These are phyloP conservation scores for Immersiporthe knoxdaviesiana DNA, from an alignment of 2,329 filamentous ascomycete species.

Conservation along the genomic window DNA sequence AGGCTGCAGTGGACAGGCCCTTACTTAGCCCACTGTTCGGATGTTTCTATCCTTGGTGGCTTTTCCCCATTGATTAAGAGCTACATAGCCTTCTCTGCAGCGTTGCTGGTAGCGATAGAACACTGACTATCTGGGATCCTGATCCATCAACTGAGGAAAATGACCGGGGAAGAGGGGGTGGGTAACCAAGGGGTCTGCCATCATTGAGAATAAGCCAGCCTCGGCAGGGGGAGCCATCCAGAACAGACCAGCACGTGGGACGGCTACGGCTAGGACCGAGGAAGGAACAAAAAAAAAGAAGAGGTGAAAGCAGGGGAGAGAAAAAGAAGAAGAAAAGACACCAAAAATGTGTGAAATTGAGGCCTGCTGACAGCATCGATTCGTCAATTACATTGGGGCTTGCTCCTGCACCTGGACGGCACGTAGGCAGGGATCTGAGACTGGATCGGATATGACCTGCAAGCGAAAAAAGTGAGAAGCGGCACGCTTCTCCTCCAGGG, in stretches of 20 bases:
- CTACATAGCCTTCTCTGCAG: background rate
- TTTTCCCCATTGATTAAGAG: background rate
- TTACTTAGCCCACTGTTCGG: background rate
- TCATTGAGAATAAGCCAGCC: conserved; percentile 1
- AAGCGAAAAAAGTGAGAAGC: conserved; percentile 7
- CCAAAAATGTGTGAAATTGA: background rate
- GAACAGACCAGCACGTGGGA: conserved; percentile 11
- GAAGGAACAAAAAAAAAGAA: background rate
- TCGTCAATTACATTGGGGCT: background rate
- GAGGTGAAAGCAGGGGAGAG: background rate
- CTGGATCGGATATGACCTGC: conserved; percentile 8
- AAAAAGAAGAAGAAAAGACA: background rate
- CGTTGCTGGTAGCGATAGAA: background rate
- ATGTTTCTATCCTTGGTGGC: background rate
- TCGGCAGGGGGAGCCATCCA: background rate
- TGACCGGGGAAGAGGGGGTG: background rate
- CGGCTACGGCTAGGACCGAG: background rate
- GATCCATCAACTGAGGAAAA: background rate
- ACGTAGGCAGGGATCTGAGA: conserved; percentile 2
- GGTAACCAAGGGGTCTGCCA: conserved; percentile 9
- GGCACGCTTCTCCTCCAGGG: conserved; percentile 15
- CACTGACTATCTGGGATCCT: background rate
- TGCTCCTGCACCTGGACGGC: background rate
- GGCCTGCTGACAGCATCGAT: conserved; percentile 3
- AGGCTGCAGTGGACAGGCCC: conserved; percentile 4